phyloP scores from a whole-genome alignment of 2,329 filamentous ascomycete genomes.

The Neocucurbitaria cava region DNA sequence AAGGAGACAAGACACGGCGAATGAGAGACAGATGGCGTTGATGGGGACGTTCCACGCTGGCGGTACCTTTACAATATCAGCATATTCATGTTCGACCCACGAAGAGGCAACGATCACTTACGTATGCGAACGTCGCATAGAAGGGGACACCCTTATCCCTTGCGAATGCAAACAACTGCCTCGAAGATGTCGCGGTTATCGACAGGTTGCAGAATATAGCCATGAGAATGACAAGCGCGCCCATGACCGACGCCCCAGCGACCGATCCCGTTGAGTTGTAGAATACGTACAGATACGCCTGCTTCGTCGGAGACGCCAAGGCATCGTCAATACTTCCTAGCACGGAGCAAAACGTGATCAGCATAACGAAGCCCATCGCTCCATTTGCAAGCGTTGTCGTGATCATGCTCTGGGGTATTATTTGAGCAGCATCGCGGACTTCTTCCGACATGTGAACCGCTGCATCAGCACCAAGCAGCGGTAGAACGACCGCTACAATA shows the following conservation, averaged over 20 bases:
- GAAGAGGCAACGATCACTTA: constrained; percentile 9
- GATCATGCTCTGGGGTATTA: constrained; percentile 49
- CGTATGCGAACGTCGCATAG: constrained; percentile 12
- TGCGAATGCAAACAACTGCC: constrained; percentile 34
- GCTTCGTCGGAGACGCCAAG: constrained; percentile 18
- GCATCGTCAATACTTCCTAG: not conserved
- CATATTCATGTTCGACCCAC: not conserved
- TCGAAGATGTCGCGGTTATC: constrained; percentile 34
- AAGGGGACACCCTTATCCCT: constrained; percentile 33
- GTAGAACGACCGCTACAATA: constrained; percentile 12
- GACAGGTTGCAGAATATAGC: constrained; percentile 45
- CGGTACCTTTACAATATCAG: constrained; percentile 12
- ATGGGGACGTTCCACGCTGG: constrained; percentile 37
- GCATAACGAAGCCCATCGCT: constrained; percentile 45
- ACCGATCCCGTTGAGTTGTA: constrained; percentile 33
- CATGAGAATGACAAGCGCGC: constrained; percentile 32
- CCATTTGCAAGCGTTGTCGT: constrained; percentile 47
- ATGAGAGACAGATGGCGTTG: constrained; percentile 39
- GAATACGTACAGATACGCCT: constrained; percentile 32
- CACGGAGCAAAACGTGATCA: constrained; percentile 33
- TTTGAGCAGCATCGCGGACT: constrained; percentile 35
- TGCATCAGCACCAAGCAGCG: constrained; percentile 35
- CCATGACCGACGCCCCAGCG: constrained; percentile 29
- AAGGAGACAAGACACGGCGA: constrained; percentile 41
- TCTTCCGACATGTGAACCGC: constrained; percentile 48